Evolutionary conservation across 1,139 yeast species (phyloP).

Genomic region (Ogataea hybrid): DNA sequence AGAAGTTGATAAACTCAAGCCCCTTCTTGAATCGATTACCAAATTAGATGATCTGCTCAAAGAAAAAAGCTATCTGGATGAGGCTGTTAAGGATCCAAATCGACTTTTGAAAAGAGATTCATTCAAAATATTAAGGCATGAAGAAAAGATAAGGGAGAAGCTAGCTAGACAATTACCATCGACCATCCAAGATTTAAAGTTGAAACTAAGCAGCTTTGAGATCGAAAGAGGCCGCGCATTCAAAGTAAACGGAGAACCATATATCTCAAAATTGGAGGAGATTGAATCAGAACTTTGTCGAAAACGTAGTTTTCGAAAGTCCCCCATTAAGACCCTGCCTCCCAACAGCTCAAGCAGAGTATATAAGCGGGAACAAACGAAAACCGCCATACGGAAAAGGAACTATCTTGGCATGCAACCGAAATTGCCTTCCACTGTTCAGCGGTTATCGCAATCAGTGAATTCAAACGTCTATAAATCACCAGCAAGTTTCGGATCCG

Average conservation of each 20-base stretch:
- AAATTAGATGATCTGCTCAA: constrained; percentile 53
- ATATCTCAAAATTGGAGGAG: constrained; percentile 31
- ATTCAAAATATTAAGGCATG: constrained; percentile 74
- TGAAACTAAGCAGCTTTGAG: constrained; percentile 49
- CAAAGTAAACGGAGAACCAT: constrained; percentile 44
- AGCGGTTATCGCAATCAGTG: background rate
- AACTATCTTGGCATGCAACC: no score
- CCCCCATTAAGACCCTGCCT: constrained; percentile 11
- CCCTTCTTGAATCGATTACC: constrained; percentile 53
- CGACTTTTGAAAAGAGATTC: constrained; percentile 74
- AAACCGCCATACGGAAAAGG: background rate
- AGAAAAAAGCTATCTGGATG: constrained; percentile 63
- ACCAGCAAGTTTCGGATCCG: constrained; percentile 12
- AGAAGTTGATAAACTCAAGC: constrained; percentile 51
- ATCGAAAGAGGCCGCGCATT: constrained; percentile 40
- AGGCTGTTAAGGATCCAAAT: constrained; percentile 77
- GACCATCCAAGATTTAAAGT: constrained; percentile 50
- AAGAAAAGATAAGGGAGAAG: constrained; percentile 71
- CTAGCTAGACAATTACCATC: constrained; percentile 67
- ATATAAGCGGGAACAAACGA: background rate
- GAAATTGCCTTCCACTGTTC: no score
- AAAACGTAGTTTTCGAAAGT: constrained; percentile 9
- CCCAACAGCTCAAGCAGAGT: background rate
- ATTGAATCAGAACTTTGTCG: constrained; percentile 16
- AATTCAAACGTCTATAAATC: background rate